Conservation (phyloP, 129 eudicot species). For the Flaveria sonorensis region DNA sequence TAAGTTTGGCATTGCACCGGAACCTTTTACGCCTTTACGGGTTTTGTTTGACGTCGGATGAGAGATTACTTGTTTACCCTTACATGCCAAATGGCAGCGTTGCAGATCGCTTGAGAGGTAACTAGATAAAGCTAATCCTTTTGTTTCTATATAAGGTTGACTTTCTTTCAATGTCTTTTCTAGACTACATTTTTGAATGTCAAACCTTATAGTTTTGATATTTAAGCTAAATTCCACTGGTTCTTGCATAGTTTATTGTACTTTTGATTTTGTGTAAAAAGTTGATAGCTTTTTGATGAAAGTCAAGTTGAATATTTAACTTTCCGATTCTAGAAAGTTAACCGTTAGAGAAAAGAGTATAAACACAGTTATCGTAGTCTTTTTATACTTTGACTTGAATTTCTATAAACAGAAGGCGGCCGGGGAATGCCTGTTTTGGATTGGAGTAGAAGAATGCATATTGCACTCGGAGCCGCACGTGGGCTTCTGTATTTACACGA, state of each 20-base stretch:
- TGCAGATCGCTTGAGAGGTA: slow-evolving; percentile 95
- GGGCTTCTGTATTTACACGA: slow-evolving; percentile 91
- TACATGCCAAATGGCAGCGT: slow-evolving; percentile 99
- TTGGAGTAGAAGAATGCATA: slow-evolving; percentile 83
- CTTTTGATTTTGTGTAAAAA: not conserved
- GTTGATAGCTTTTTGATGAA: not conserved
- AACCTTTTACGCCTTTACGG: slow-evolving; percentile 90
- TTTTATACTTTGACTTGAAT: not conserved
- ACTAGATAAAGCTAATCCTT: slow-evolving; percentile 13
- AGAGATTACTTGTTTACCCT: slow-evolving; percentile 92
- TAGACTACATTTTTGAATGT: not conserved
- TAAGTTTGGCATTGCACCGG: slow-evolving; percentile 86
- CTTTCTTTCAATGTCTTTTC: not conserved
- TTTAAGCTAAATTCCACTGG: not conserved
- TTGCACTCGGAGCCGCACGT: slow-evolving; percentile 90
- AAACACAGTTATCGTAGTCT: not conserved
- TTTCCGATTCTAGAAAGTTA: slow-evolving; percentile 13
- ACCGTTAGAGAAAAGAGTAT: not conserved
- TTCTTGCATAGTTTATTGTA: not conserved
- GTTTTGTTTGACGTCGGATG: slow-evolving; percentile 87
- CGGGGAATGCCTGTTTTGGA: slow-evolving; percentile 77
- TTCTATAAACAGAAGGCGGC: slow-evolving; percentile 48
- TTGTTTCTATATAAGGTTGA: slow-evolving; percentile 7
- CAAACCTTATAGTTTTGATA: not conserved
- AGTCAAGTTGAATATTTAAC: not conserved